These are phyloP conservation scores for Theobroma grandiflorum DNA, from an alignment of 441 rosid species.

Conservation along the genomic window DNA sequence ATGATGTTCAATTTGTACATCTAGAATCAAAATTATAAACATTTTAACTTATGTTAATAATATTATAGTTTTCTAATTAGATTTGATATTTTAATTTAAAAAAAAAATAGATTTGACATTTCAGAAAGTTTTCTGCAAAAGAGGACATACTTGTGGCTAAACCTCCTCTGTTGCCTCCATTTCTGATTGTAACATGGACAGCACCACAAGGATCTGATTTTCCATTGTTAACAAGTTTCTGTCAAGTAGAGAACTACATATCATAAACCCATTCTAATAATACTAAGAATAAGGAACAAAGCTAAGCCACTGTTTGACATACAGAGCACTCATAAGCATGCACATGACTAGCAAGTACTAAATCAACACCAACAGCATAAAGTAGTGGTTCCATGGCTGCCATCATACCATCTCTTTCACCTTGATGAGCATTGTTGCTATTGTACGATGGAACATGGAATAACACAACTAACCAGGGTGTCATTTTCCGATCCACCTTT, in stretches of 20 bases:
- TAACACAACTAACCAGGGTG: slow-evolving; percentile 89
- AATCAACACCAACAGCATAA: slow-evolving; percentile 77
- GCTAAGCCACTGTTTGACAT: slow-evolving; percentile 30
- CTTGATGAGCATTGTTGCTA: slow-evolving; percentile 85
- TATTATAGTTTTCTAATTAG: not conserved
- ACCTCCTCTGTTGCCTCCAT: slow-evolving; percentile 98
- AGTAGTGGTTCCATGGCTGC: slow-evolving; percentile 86
- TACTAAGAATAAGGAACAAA: slow-evolving; percentile 23
- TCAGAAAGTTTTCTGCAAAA: not conserved
- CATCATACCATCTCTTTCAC: slow-evolving; percentile 88
- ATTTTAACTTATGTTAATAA: not conserved
- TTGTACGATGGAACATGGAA: slow-evolving; percentile 97
- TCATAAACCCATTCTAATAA: slow-evolving; percentile 23
- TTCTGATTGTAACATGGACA: slow-evolving; percentile 90
- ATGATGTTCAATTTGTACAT: not conserved
- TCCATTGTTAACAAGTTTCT: slow-evolving; percentile 80
- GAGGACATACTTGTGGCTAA: slow-evolving; percentile 73
- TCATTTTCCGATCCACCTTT: slow-evolving; percentile 80
- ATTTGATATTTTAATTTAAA: too few relatives aligned
- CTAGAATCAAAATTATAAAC: not conserved
- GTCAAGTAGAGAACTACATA: slow-evolving; percentile 37
- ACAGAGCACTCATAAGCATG: slow-evolving; percentile 98
- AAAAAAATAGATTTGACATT: too few relatives aligned
- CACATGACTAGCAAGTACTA: slow-evolving; percentile 87
- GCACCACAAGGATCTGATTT: slow-evolving; percentile 80